Evolutionary conservation across 257 asterid species (phyloP).

Genomic region (Primulina eburnea): DNA sequence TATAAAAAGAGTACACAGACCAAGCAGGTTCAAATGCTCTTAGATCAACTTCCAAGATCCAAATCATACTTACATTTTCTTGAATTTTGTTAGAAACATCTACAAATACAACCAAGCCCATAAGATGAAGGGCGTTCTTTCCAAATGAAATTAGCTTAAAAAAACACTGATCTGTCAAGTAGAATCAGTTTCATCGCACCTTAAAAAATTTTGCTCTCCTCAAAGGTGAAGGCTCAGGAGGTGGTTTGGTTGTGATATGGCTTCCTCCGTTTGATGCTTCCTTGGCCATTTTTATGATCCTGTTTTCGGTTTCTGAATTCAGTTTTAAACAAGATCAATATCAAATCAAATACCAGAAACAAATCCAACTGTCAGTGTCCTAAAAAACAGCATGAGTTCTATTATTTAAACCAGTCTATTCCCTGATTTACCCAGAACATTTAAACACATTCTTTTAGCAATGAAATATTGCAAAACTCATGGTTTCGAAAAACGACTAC

Average conservation of each 20-base stretch:
- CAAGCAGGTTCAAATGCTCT: not conserved
- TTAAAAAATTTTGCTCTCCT: constrained; percentile 84
- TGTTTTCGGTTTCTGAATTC: constrained; percentile 27
- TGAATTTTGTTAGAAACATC: not conserved
- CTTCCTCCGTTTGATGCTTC: constrained; percentile 62
- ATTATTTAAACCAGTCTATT: not conserved
- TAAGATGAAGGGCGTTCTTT: not conserved
- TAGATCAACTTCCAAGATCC: not conserved
- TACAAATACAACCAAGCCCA: not conserved
- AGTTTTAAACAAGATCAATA: constrained; percentile 4
- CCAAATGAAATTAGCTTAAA: not conserved
- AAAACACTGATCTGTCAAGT: not conserved
- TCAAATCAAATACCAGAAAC: constrained; percentile 3
- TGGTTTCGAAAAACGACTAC: not conserved
- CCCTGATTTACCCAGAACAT: constrained; percentile 4
- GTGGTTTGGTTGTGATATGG: constrained; percentile 59
- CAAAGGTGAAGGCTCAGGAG: constrained; percentile 98
- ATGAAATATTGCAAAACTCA: not conserved
- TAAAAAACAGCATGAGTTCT: constrained; percentile 14
- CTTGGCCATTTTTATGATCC: constrained; percentile 52
- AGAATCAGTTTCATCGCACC: constrained; percentile 32
- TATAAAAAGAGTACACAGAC: not conserved
- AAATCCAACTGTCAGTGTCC: not conserved
- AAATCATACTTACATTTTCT: not conserved
- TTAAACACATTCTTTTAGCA: not conserved